Percentiles rank a stretch among this genome's conserved stretches.
Conservation (phyloP, 83 land plant genomes). For the Picea engelmannii region DNA sequence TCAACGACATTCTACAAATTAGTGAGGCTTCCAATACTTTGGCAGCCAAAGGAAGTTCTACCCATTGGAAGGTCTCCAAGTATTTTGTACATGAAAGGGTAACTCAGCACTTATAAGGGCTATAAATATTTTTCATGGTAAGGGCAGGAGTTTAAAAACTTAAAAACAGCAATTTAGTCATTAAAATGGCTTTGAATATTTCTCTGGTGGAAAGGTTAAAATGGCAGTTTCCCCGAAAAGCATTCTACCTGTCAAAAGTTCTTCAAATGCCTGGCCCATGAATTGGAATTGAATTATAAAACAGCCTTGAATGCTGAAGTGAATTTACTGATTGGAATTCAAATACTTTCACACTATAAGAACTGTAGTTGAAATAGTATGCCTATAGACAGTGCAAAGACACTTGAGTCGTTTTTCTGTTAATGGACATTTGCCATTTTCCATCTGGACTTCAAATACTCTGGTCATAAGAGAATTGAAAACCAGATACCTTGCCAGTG, state of each 20-base stretch:
- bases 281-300: not conserved
- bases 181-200: not conserved
- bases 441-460: not conserved
- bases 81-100: no score
- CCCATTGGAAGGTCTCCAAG: not conserved
- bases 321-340: not conserved
- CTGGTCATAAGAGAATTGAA: no score
- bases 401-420: not conserved
- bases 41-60: not conserved
- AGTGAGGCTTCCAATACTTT: not conserved
- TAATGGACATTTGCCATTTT: no score
- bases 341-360: no score
- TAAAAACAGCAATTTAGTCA: constrained; percentile 20
- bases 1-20: not conserved
- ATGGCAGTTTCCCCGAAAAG: not conserved
- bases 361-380: no score
- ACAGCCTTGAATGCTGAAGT: not conserved
- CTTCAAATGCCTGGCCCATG: not conserved
- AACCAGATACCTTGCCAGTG: not conserved
- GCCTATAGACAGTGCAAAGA: not conserved
- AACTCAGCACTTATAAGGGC: not conserved
- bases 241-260: not conserved
- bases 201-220: not conserved
- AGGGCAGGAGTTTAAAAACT: no score
- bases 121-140: no score